Evolutionary conservation across 1,284 basidiomycete species (phyloP).

Genomic region (Puccinia novopanici): DNA sequence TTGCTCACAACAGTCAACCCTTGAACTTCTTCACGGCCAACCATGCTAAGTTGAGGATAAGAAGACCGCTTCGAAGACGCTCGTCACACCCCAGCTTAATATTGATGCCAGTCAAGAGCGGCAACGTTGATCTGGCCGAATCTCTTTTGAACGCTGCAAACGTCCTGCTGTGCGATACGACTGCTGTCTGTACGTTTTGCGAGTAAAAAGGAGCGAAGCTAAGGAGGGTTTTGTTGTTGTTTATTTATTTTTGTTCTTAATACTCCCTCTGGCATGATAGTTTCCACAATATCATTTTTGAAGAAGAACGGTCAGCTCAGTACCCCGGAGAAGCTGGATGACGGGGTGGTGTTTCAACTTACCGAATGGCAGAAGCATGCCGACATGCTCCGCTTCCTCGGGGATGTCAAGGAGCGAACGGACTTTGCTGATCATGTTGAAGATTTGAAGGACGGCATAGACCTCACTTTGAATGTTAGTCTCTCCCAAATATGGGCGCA

Average conservation of each 20-base stretch:
- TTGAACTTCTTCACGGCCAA: neutral
- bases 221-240: no score
- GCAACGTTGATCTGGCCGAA: neutral
- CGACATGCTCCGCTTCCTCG: slow-evolving; percentile 21
- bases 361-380: slow-evolving; percentile 34
- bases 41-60: neutral
- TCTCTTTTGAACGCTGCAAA: slow-evolving; percentile 17
- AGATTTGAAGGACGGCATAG: neutral
- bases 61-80: neutral
- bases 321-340: neutral
- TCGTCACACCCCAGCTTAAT: slow-evolving; percentile 5
- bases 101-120: neutral
- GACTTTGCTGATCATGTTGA: neutral
- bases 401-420: slow-evolving; percentile 4
- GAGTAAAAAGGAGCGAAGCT: neutral
- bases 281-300: slow-evolving; percentile 18
- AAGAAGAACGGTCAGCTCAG: slow-evolving; percentile 7
- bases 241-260: neutral
- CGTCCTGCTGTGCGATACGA: slow-evolving; percentile 1
- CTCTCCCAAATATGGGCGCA: neutral
- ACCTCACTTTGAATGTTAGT: slow-evolving; percentile 2
- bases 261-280: neutral
- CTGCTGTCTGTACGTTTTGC: neutral
- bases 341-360: slow-evolving; percentile 10
- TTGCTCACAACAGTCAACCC: neutral